Percentiles rank a stretch among this genome's conserved stretches.
Evolutionary conservation across 345 rosid species (phyloP).

Genomic region (Bruguiera gymnorhiza): DNA sequence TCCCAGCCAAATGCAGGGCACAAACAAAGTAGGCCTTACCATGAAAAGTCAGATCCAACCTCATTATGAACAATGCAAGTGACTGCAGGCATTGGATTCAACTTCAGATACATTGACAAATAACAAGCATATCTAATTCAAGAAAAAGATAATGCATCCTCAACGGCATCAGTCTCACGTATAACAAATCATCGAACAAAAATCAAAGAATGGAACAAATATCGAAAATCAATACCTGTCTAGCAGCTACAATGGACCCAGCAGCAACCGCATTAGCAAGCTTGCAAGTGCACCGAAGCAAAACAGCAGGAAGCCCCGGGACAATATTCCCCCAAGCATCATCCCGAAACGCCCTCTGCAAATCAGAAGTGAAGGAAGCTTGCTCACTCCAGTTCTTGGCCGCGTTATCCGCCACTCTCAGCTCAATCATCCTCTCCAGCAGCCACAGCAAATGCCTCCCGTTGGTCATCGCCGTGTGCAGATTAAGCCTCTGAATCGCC

Average conservation of each 20-base stretch:
- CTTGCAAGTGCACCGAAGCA: slow-evolving; percentile 52
- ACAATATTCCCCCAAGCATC: slow-evolving; percentile 68
- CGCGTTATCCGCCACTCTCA: slow-evolving; percentile 59
- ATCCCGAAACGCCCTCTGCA: slow-evolving; percentile 59
- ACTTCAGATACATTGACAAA: too few relatives aligned
- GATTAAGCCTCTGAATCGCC: slow-evolving; percentile 62
- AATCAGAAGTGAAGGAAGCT: slow-evolving; percentile 48
- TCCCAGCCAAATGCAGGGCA: too few relatives aligned
- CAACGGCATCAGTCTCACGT: too few relatives aligned
- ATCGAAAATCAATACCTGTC: slow-evolving; percentile 38
- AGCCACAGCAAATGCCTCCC: slow-evolving; percentile 63
- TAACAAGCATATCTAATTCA: too few relatives aligned
- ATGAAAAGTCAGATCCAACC: too few relatives aligned
- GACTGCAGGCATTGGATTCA: too few relatives aligned
- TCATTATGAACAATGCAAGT: too few relatives aligned
- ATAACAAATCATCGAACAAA: background rate
- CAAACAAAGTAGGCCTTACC: too few relatives aligned
- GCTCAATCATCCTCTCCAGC: slow-evolving; percentile 76
- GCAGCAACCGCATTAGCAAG: slow-evolving; percentile 58
- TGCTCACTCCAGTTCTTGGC: slow-evolving; percentile 72
- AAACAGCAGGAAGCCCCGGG: slow-evolving; percentile 52
- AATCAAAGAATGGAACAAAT: background rate
- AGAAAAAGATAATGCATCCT: too few relatives aligned
- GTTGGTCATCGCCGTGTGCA: slow-evolving; percentile 59
- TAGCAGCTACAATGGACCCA: slow-evolving; percentile 55